A percentile compares a stretch with the other conserved stretches of the same genome.
phyloP scores from a whole-genome alignment of 2,329 filamentous ascomycete species.

The Ceratocystis destructans region DNA sequence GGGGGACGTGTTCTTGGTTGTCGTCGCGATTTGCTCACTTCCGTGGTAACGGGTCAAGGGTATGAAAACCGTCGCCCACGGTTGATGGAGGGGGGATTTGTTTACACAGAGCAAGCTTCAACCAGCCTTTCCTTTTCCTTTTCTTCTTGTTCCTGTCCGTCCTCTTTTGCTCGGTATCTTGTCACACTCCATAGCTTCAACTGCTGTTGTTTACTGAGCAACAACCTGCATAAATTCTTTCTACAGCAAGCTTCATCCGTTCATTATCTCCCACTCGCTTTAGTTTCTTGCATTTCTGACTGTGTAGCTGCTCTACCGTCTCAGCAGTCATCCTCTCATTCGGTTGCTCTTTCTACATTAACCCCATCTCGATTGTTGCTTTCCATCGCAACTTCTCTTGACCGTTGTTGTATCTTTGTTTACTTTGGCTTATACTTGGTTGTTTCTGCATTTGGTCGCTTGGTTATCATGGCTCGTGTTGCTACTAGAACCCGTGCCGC shows the following conservation, averaged over 20 bases:
- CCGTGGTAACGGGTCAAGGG: constrained; percentile 5
- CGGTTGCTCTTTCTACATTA: neutral
- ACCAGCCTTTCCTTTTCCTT: neutral
- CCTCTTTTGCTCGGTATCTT: too few relatives aligned
- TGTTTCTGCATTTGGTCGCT: neutral
- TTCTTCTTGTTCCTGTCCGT: neutral
- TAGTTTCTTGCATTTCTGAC: neutral
- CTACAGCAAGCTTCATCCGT: neutral
- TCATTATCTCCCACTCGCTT: neutral
- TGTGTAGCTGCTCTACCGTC: neutral
- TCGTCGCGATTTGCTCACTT: neutral
- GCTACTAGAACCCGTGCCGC: constrained; percentile 16
- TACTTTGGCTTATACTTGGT: neutral
- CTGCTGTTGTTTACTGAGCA: neutral
- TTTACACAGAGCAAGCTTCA: neutral
- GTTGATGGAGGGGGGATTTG: neutral
- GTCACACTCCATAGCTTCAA: neutral
- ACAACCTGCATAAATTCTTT: neutral
- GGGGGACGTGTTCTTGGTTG: neutral
- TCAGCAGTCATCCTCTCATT: neutral
- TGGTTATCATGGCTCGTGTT: constrained; percentile 18
- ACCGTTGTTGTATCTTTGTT: constrained; percentile 4
- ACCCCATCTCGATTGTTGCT: neutral
- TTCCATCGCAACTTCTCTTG: neutral
- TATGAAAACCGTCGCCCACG: neutral